Conservation (phyloP, 2,329 filamentous ascomycete genomes). For the Cercospora sp. region DNA sequence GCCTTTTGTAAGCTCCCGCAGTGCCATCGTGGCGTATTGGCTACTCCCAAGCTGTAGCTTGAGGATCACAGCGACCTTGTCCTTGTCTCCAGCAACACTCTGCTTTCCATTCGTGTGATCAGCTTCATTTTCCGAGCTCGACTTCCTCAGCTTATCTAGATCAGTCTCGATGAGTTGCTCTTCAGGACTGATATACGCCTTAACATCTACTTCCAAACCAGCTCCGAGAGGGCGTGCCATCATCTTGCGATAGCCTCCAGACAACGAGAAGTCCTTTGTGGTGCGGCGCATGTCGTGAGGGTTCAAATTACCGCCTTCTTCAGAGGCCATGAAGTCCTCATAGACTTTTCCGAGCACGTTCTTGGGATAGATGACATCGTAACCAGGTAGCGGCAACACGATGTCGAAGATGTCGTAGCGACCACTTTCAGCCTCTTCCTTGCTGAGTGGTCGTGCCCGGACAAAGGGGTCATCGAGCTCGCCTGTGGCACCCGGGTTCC, state of each 20-base stretch:
- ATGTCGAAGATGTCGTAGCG: conserved; percentile 81
- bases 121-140: conserved; percentile 24
- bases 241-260: conserved; percentile 83
- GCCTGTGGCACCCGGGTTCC: conserved; percentile 42
- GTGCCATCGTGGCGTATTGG: conserved; percentile 81
- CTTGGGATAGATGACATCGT: conserved; percentile 79
- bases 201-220: conserved; percentile 65
- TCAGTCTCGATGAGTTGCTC: conserved; percentile 91
- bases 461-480: conserved; percentile 60
- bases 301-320: conserved; percentile 74
- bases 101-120: conserved; percentile 23
- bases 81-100: conserved; percentile 22
- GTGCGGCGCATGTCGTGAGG: conserved; percentile 83
- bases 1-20: conserved; percentile 73
- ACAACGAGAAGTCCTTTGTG: conserved; percentile 84
- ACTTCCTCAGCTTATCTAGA: conserved; percentile 61
- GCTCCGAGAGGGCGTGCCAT: conserved; percentile 65
- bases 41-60: conserved; percentile 76
- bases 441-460: conserved; percentile 71
- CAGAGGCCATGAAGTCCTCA: conserved; percentile 77
- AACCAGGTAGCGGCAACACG: conserved; percentile 89
- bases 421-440: conserved; percentile 75
- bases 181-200: conserved; percentile 66
- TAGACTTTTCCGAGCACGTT: conserved; percentile 88
- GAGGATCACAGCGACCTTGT: conserved; percentile 67